A percentile compares a stretch with the other conserved stretches of the same genome.
Evolutionary conservation across 805 yeast genomes (phyloP).

Genomic region (Cyberlindnera amylophila): DNA sequence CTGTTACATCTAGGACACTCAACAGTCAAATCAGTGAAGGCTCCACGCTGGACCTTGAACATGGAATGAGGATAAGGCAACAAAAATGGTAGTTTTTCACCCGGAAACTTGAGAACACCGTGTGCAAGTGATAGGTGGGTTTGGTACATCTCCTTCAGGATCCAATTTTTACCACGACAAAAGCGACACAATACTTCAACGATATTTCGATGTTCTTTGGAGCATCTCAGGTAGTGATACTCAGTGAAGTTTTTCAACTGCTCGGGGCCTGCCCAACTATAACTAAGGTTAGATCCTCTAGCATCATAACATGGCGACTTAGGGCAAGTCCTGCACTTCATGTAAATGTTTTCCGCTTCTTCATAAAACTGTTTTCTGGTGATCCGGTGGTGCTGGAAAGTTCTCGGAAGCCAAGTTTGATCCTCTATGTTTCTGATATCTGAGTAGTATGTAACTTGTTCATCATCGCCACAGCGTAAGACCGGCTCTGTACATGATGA

Average conservation of each 20-base stretch:
- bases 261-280: not conserved
- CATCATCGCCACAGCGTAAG: constrained; percentile 4
- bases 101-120: constrained; percentile 19
- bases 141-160: constrained; percentile 10
- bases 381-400: constrained; percentile 21
- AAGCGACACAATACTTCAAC: constrained; percentile 24
- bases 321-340: constrained; percentile 19
- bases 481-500: not conserved
- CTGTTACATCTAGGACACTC: constrained; percentile 20
- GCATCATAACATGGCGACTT: constrained; percentile 10
- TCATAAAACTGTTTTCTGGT: constrained; percentile 4
- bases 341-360: constrained; percentile 9
- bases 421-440: constrained; percentile 13
- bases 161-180: constrained; percentile 28
- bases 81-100: constrained; percentile 2
- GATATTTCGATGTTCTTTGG: not conserved
- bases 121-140: constrained; percentile 25
- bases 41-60: constrained; percentile 11
- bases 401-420: constrained; percentile 21
- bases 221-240: constrained; percentile 14
- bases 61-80: constrained; percentile 20
- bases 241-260: constrained; percentile 5
- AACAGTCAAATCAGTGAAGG: constrained; percentile 11
- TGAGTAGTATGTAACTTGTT: constrained; percentile 16
- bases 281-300: not conserved